Evolutionary conservation across 495 filamentous ascomycete genomes (phyloP).

Genomic region (Aspergillus panamensis): DNA sequence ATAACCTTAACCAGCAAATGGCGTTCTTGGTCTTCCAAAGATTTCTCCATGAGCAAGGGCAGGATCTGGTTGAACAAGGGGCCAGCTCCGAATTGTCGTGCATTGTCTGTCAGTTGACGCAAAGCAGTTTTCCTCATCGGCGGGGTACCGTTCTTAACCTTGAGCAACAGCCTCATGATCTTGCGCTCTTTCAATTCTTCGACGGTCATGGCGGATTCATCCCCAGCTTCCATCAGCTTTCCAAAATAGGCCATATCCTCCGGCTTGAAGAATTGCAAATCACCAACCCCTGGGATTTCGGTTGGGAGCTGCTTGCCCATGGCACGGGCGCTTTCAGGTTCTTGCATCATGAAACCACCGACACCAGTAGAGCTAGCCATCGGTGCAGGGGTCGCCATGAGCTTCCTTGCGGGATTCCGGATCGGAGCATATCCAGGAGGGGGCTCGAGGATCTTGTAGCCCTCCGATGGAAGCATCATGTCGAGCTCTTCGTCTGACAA

Average conservation of each 20-base stretch:
- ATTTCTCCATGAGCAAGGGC: constrained; percentile 97
- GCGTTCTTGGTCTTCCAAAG: constrained; percentile 95
- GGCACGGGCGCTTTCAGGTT: constrained; percentile 74
- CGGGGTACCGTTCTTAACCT: constrained; percentile 99
- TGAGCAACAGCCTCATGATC: constrained; percentile 94
- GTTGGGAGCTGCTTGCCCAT: constrained; percentile 91
- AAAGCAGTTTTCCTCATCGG: constrained; percentile 99
- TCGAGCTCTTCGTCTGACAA: constrained; percentile 94
- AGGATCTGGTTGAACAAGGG: constrained; percentile 97
- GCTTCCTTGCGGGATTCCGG: constrained; percentile 68
- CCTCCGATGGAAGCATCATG: constrained; percentile 81
- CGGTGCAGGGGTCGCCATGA: constrained; percentile 70
- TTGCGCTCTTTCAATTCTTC: constrained; percentile 97
- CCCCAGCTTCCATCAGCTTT: constrained; percentile 91
- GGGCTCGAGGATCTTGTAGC: constrained; percentile 89
- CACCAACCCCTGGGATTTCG: constrained; percentile 95
- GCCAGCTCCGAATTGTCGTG: constrained; percentile 91
- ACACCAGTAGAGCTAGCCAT: constrained; percentile 58
- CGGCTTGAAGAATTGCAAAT: constrained; percentile 97
- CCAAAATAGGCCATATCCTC: constrained; percentile 99
- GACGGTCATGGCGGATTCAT: constrained; percentile 86
- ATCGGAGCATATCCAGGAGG: constrained; percentile 92
- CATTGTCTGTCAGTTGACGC: constrained; percentile 96
- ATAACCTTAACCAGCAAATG: constrained; percentile 99
- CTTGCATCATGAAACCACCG: constrained; percentile 96